Evolutionary conservation across 768 basidiomycete genomes (phyloP).

Genomic region (Tylopilus felleus): DNA sequence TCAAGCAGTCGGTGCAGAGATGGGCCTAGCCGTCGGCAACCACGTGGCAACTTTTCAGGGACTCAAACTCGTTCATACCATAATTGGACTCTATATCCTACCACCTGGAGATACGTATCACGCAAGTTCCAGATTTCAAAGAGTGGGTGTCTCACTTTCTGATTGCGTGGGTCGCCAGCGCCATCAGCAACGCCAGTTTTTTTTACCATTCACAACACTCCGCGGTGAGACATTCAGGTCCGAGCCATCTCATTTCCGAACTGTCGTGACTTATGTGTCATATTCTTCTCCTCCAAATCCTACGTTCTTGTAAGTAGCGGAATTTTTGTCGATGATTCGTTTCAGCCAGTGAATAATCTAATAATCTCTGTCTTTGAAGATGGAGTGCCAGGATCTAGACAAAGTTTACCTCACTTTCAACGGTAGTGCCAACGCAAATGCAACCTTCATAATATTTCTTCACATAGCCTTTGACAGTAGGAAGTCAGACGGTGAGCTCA

Average conservation of each 20-base stretch:
- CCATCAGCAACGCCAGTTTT: neutral
- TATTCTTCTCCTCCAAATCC: neutral
- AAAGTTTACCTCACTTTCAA: neutral
- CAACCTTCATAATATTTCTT: no score
- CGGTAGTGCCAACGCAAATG: neutral
- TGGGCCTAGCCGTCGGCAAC: neutral
- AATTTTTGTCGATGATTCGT: neutral
- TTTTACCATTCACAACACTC: slow-evolving; percentile 1
- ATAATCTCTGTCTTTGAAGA: neutral
- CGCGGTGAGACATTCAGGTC: slow-evolving; percentile 16
- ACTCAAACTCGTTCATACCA: neutral
- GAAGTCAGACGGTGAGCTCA: neutral
- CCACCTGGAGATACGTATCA: slow-evolving; percentile 6
- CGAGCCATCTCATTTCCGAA: slow-evolving; percentile 7
- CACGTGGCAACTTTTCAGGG: neutral
- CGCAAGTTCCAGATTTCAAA: slow-evolving; percentile 6
- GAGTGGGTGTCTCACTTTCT: slow-evolving; percentile 19
- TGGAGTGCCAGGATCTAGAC: neutral
- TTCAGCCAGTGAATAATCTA: neutral
- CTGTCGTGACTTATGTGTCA: neutral
- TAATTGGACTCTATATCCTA: neutral
- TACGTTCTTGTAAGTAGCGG: slow-evolving; percentile 3
- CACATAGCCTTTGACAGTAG: neutral
- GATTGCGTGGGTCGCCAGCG: neutral
- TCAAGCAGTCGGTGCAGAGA: neutral